Conservation (phyloP, 2,329 filamentous ascomycete genomes). For the Trichoderma hamatum region DNA sequence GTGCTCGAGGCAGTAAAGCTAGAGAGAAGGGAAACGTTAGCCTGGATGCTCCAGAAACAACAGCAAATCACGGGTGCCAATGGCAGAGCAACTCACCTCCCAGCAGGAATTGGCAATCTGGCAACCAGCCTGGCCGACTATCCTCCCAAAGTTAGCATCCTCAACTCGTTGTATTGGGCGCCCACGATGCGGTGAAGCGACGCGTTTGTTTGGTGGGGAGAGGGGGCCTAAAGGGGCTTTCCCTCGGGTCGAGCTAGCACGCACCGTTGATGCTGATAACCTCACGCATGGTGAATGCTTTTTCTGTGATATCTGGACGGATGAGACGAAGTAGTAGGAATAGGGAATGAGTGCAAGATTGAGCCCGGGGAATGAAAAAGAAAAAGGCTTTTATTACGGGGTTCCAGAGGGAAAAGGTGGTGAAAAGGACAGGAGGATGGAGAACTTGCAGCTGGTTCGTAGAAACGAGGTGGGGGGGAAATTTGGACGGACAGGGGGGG, state of each 20-base stretch:
- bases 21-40: constrained; percentile 41
- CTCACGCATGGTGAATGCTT: constrained; percentile 83
- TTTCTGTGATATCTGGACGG: constrained; percentile 24
- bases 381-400: constrained; percentile 32
- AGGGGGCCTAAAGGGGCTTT: constrained; percentile 36
- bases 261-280: constrained; percentile 98
- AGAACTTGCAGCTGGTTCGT: constrained; percentile 30
- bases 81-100: constrained; percentile 74
- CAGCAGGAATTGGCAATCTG: constrained; percentile 99
- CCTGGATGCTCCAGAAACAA: constrained; percentile 15
- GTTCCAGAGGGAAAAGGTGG: constrained; percentile 31
- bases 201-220: constrained; percentile 32
- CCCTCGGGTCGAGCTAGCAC: constrained; percentile 38
- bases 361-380: constrained; percentile 34
- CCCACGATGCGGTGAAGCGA: constrained; percentile 48
- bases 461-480: constrained; percentile 48
- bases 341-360: constrained; percentile 34
- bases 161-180: constrained; percentile 19
- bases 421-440: constrained; percentile 33
- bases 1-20: constrained; percentile 99
- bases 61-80: neutral
- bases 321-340: constrained; percentile 34
- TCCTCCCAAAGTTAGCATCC: constrained; percentile 55
- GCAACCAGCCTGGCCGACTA: constrained; percentile 99
- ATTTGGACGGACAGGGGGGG: constrained; percentile 47